Evolutionary conservation across 805 yeast genomes (phyloP).

Genomic region (Candida broadrunensis): DNA sequence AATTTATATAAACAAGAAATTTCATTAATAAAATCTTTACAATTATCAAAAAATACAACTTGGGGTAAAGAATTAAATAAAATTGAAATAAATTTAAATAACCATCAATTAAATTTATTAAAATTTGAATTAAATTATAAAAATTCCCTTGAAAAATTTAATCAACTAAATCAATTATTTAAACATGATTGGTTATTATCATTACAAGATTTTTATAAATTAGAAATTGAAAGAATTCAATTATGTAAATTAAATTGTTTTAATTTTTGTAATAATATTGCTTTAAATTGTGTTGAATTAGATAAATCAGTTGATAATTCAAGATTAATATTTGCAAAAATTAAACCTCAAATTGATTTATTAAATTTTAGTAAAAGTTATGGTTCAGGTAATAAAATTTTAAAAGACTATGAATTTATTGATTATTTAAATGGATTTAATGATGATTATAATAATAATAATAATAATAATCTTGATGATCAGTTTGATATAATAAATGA

Average conservation of each 20-base stretch:
- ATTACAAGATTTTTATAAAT: slow-evolving; percentile 58
- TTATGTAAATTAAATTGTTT: slow-evolving; percentile 69
- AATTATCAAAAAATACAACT: slow-evolving; percentile 62
- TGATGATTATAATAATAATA: no score
- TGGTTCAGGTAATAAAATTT: slow-evolving; percentile 65
- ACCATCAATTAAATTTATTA: slow-evolving; percentile 41
- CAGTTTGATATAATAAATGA: slow-evolving; percentile 23
- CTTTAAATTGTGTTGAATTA: slow-evolving; percentile 73
- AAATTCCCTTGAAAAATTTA: slow-evolving; percentile 47
- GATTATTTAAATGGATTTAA: slow-evolving; percentile 48
- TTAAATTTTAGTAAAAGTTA: slow-evolving; percentile 47
- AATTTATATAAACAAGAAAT: slow-evolving; percentile 57
- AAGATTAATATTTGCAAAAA: slow-evolving; percentile 63
- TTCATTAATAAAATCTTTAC: slow-evolving; percentile 53
- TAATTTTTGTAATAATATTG: slow-evolving; percentile 72
- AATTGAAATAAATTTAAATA: slow-evolving; percentile 52
- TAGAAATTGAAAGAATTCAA: slow-evolving; percentile 73
- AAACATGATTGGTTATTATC: slow-evolving; percentile 68
- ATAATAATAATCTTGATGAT: slow-evolving; percentile 10
- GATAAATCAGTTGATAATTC: slow-evolving; percentile 75
- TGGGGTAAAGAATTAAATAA: slow-evolving; percentile 73
- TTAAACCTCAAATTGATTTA: slow-evolving; percentile 61
- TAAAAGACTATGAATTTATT: slow-evolving; percentile 58
- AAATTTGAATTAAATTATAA: slow-evolving; percentile 55
- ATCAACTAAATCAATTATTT: slow-evolving; percentile 61